Evolutionary conservation across 495 filamentous ascomycete species (phyloP).

Genomic region (Penicillium cinerascens): DNA sequence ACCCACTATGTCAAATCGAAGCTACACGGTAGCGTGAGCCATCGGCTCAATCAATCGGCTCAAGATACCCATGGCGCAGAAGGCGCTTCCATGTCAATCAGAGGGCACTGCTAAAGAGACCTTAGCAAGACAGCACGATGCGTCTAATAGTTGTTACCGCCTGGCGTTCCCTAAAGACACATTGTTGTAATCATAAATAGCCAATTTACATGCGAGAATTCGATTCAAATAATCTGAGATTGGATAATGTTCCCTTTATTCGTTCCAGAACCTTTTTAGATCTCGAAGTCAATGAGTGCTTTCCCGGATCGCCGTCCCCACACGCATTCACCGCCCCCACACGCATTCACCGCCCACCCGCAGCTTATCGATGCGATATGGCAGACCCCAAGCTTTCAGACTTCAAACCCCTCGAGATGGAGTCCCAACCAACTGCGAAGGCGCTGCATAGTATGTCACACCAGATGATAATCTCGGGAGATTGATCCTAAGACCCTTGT

Average conservation of each 20-base stretch:
- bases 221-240: not conserved
- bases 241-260: not conserved
- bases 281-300: not conserved
- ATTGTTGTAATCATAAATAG: not conserved
- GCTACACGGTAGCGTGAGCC: not conserved
- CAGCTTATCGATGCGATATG: not conserved
- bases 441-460: constrained; percentile 33
- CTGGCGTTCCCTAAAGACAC: not conserved
- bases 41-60: not conserved
- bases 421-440: constrained; percentile 36
- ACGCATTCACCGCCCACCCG: constrained; percentile 10
- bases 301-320: not conserved
- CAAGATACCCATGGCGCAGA: constrained; percentile 3
- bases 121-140: not conserved
- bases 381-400: not conserved
- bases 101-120: not conserved
- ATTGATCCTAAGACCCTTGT: not conserved
- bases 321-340: too few species aligned
- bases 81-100: not conserved
- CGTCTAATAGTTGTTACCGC: not conserved
- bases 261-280: not conserved
- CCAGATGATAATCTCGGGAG: not conserved
- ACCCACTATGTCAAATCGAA: not conserved
- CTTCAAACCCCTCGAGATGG: constrained; percentile 24
- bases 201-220: not conserved